Conservation (phyloP, 225 moss, liverwort and hornwort species). For the Straminergon stramineum region DNA sequence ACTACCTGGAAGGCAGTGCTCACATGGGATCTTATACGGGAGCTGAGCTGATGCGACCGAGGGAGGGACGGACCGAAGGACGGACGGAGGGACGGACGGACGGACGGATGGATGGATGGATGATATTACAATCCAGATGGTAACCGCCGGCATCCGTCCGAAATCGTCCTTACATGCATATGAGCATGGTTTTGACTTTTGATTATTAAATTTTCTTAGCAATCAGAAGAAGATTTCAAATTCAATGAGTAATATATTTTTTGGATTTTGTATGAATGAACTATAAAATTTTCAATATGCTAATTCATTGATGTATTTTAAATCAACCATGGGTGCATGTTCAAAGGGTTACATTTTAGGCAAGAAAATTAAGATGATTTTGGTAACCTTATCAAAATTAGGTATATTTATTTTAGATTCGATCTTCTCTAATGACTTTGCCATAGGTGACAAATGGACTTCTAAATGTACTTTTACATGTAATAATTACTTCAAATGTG, state of each 20-base stretch:
- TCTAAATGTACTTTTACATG: neutral
- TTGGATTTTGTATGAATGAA: neutral
- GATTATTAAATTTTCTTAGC: neutral
- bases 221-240: neutral
- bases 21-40: neutral
- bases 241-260: too few relatives aligned
- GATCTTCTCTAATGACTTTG: neutral
- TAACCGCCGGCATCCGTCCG: neutral
- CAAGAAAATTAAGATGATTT: neutral
- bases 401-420: neutral
- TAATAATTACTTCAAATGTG: neutral
- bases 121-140: too few relatives aligned
- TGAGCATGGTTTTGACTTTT: neutral
- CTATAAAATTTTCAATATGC: neutral
- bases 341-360: neutral
- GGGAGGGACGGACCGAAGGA: too few relatives aligned
- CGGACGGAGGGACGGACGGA: too few relatives aligned
- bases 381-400: neutral
- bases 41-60: neutral
- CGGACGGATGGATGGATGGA: neutral
- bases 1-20: neutral
- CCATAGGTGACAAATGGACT: neutral
- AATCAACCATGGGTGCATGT: fast-evolving
- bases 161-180: neutral
- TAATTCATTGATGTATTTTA: neutral